phyloP scores from a whole-genome alignment of 768 basidiomycete genomes.

The Mycena leptocephala region DNA sequence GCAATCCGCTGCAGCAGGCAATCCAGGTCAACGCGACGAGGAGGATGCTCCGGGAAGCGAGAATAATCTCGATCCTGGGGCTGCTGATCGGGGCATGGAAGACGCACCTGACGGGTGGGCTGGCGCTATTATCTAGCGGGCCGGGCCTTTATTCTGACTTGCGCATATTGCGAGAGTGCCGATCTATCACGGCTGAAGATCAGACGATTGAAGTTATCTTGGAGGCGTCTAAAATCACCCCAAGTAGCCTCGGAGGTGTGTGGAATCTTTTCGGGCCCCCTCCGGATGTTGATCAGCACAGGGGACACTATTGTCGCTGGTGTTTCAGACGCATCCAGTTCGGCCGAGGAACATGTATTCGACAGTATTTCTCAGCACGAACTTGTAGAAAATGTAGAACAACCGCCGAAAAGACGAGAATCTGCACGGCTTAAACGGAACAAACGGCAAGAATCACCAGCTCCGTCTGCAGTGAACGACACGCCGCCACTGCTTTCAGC shows the following conservation, averaged over 20 bases:
- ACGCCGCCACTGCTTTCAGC: neutral
- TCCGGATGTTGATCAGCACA: neutral
- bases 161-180: slow-evolving; percentile 12
- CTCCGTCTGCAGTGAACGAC: neutral
- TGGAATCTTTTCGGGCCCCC: neutral
- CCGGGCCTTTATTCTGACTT: slow-evolving; percentile 16
- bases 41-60: slow-evolving; percentile 4
- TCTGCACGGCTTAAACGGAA: neutral
- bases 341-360: neutral
- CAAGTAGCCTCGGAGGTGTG: neutral
- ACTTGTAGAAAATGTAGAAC: neutral
- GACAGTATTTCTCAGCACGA: neutral
- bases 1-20: neutral
- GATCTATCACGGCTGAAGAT: neutral
- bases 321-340: neutral
- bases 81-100: slow-evolving; percentile 16
- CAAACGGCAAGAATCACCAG: neutral
- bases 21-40: neutral
- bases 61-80: slow-evolving; percentile 16
- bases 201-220: slow-evolving; percentile 12
- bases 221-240: neutral
- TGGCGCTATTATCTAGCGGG: slow-evolving; percentile 1
- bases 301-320: neutral
- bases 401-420: neutral
- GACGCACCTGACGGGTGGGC: neutral